Evolutionary conservation across 495 filamentous ascomycete genomes (phyloP), one percentile per base, ranked within the genome.

Genomic region (Aspergillus ellipticus): DNA sequence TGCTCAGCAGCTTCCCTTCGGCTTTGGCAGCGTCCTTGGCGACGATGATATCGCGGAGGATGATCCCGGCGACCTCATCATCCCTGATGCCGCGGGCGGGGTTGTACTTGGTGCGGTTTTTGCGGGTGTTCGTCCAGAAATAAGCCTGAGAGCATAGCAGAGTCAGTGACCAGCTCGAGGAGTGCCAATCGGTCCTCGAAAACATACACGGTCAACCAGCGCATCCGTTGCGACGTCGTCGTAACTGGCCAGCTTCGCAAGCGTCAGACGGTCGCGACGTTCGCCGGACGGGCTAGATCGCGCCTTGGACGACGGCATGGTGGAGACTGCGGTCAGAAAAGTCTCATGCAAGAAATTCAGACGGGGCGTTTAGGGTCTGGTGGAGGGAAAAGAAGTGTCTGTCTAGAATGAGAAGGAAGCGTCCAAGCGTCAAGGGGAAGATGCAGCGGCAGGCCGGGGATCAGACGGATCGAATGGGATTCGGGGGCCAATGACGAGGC

Each of bases 191-290:
- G 16, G 58, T 17, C 49, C 17, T 33, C 21, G 50, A 58, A 41
- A 22, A 79, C 89, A 68, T 80, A 97, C 94, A 71, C 89, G 89
- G 73, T 99, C 94, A 41, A 99, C 85, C 31, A 99, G 86, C 55
- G 89, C 87, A 84, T 99, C 95, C 0, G 94, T 97, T 59, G 96
- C 80, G 61, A 99, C 85, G 69, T 99, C 94, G 74, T 99, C 94
- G 76, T 97, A 97, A 53, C 87, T 87, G 24, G 90, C 85, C 55
- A 99, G 76, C 74, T 96, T 92, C 37, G 83, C 83, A 54, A 97
- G 76, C 11, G 90, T 96, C 58, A 97, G 76, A 62, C 83, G 85
- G 57, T 88, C 83, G 71, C 81, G 87, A 66, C 85, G 82, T 39
- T 82, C 71, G 15, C 61, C 61, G 19, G 78, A 69, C 4, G 74